Evolutionary conservation across 495 filamentous ascomycete species (phyloP).

Genomic region (Penicillium dipodomyicola): DNA sequence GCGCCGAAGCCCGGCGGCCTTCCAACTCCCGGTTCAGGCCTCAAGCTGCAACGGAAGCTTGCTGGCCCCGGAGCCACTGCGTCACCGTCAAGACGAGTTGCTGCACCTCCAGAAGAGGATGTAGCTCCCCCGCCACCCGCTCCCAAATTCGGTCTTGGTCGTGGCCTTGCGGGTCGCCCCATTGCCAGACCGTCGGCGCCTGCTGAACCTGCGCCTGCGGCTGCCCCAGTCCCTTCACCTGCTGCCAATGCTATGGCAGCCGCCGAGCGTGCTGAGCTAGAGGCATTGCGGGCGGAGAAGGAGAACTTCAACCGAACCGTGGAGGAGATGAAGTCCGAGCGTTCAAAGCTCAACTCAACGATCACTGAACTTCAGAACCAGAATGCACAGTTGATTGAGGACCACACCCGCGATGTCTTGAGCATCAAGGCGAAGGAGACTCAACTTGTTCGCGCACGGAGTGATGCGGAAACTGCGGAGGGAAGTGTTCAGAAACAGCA

Average conservation of each 20-base stretch:
- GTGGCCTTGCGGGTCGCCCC: slow-evolving; percentile 80
- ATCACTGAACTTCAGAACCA: slow-evolving; percentile 89
- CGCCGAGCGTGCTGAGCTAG: slow-evolving; percentile 81
- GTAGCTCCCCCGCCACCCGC: slow-evolving; percentile 53
- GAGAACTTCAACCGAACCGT: slow-evolving; percentile 68
- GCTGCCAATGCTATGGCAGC: slow-evolving; percentile 60
- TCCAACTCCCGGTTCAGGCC: slow-evolving; percentile 54
- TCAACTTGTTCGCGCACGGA: slow-evolving; percentile 85
- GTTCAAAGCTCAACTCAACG: slow-evolving; percentile 69
- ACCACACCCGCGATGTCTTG: slow-evolving; percentile 91
- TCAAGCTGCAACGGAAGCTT: slow-evolving; percentile 70
- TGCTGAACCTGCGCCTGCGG: slow-evolving; percentile 41
- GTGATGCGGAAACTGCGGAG: slow-evolving; percentile 86
- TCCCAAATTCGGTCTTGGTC: slow-evolving; percentile 66
- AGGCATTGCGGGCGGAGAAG: slow-evolving; percentile 79
- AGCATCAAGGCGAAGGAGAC: slow-evolving; percentile 98
- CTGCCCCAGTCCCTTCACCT: slow-evolving; percentile 46
- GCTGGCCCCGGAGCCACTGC: slow-evolving; percentile 56
- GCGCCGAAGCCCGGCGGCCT: slow-evolving; percentile 64
- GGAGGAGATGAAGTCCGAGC: slow-evolving; percentile 75
- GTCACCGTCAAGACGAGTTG: slow-evolving; percentile 62
- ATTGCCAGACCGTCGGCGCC: slow-evolving; percentile 70
- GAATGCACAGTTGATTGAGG: slow-evolving; percentile 95
- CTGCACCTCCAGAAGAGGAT: slow-evolving; percentile 54
- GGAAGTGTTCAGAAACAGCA: slow-evolving; percentile 76